Conservation (phyloP, 768 basidiomycete genomes). For the Mycena crocata region DNA sequence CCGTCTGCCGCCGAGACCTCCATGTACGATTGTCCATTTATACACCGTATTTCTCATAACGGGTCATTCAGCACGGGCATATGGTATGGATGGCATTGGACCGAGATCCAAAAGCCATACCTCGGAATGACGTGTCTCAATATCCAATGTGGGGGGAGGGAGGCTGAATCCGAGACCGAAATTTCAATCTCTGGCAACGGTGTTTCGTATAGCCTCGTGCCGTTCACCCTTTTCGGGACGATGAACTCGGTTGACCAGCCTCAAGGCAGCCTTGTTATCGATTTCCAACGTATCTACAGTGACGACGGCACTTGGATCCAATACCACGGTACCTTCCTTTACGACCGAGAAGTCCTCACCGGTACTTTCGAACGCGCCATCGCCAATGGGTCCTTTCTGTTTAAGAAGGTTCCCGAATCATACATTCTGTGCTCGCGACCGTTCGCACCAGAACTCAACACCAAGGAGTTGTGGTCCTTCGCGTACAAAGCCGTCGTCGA, state of each 20-base stretch:
- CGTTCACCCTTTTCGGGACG: not conserved
- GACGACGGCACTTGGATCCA: conserved; percentile 5
- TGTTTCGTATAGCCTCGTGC: not conserved
- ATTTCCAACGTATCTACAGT: conserved; percentile 6
- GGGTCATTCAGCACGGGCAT: conserved; percentile 13
- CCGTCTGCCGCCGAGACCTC: conserved; percentile 9
- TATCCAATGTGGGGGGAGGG: conserved; percentile 8
- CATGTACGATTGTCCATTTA: not conserved
- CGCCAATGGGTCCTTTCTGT: conserved; percentile 6
- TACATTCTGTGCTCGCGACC: conserved; percentile 20
- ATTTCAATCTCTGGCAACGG: conserved; percentile 7
- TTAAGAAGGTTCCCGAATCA: conserved; percentile 16
- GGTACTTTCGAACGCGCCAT: conserved; percentile 9
- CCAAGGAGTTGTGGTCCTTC: conserved; percentile 8
- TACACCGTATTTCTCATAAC: not conserved
- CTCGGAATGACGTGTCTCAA: not conserved
- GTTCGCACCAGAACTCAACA: not conserved
- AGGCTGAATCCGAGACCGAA: not conserved
- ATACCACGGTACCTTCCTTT: conserved; percentile 9
- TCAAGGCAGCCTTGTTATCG: not conserved
- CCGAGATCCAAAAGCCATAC: conserved; percentile 13
- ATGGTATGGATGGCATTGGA: conserved; percentile 29
- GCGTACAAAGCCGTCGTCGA: conserved; percentile 2
- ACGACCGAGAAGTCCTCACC: not conserved
- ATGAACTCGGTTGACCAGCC: conserved; percentile 4